Evolutionary conservation across 2,329 filamentous ascomycete genomes (phyloP).

Genomic region (Hortaea werneckii): DNA sequence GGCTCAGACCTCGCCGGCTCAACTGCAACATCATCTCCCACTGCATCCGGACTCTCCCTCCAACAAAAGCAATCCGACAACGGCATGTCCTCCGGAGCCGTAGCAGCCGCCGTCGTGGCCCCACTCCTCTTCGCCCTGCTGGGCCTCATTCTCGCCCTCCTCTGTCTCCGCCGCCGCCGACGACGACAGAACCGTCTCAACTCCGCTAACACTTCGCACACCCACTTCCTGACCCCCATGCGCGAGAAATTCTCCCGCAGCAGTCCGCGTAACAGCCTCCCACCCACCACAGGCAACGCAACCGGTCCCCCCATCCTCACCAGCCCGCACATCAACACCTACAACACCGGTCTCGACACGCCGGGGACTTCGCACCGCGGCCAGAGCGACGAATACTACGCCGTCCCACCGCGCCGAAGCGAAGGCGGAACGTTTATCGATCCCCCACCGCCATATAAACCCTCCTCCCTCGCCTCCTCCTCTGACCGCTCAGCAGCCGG

Average conservation of each 20-base stretch:
- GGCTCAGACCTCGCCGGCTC: not conserved
- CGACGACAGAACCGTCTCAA: not conserved
- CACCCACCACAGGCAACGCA: not conserved
- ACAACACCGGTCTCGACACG: slow-evolving; percentile 16
- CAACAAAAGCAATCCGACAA: not conserved
- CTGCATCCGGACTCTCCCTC: not conserved
- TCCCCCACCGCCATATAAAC: slow-evolving; percentile 3
- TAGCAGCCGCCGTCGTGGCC: slow-evolving; percentile 14
- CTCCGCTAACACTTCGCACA: too few relatives aligned
- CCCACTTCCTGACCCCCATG: not conserved
- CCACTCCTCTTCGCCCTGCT: slow-evolving; percentile 12
- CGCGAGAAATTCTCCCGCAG: not conserved
- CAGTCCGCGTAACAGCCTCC: not conserved
- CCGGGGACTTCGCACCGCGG: slow-evolving; percentile 7
- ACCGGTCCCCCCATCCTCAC: slow-evolving; percentile 2
- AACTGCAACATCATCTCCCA: not conserved
- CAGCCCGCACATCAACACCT: slow-evolving; percentile 9
- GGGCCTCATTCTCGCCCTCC: slow-evolving; percentile 5
- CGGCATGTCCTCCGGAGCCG: slow-evolving; percentile 11
- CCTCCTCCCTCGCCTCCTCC: too few relatives aligned
- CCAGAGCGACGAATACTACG: slow-evolving; percentile 5
- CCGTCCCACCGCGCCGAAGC: not conserved
- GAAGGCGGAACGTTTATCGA: slow-evolving; percentile 5
- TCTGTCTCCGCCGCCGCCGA: slow-evolving; percentile 13
- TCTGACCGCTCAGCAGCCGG: too few relatives aligned